Base-by-base conservation (phyloP, 768 basidiomycete species). In the Leccinum barrowsii region DNA sequence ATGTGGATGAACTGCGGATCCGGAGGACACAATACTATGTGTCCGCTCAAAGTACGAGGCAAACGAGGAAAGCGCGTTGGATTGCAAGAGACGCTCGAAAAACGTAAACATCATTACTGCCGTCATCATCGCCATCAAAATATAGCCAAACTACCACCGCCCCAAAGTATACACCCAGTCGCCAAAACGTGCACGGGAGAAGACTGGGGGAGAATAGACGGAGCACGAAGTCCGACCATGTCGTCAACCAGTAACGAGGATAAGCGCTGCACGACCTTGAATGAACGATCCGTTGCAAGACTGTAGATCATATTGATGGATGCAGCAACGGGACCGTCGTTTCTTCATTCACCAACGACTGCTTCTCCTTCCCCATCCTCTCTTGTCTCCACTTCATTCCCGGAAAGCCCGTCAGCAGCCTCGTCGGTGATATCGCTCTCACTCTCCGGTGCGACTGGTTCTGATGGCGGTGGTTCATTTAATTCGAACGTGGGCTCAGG, bases 401-500 rank as follows among this genome's bases (percentile, higher is more conserved):
- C 61, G 52, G 55, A 69, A 54, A 32, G 46, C 46, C 37, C 66
- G 55, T 49, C 59, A 47, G 54, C 63, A 47, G 52, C 66, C 55
- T 74, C 70, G 44, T 74, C 73, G 60, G 71, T 69, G 64, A 72
- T 74, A 67, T 74, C 71, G 62, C 73, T 69, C 57, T 71, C 70
- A 55, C 63, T 73, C 59, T 72, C 71, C 55, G 71, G 71, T 0
- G 68, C 70, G 42, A 72, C 62, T 10, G 72, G 70, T 40, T 72
- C 71, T 44, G 72, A 70, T 26, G 71, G 67, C 12, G 66, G 67
- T 47, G 70, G 72, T 26, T 70, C 72, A 44, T 53, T 70, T 56
- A 74, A 56, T 47, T 73, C 69, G 28, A 73, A 63, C 7, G 57
- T 10, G 5, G 42, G 56, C 47, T 67, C 60, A 22, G 57, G 28